Conservation (phyloP, 345 rosid genomes). For the Citrus reticulata region DNA sequence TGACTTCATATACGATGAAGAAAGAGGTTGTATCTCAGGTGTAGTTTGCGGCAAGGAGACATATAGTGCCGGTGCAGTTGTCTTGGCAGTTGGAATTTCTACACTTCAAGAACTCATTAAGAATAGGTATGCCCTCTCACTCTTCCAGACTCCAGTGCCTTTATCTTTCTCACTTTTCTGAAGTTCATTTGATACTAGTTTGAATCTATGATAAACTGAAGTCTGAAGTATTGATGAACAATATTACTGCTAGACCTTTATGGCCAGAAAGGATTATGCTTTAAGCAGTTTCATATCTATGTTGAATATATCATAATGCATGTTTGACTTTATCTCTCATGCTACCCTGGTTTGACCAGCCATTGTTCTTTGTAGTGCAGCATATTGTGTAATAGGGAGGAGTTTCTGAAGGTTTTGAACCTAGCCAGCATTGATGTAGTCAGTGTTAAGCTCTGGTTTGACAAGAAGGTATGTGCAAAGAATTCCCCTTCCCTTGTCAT, state of each 20-base stretch:
- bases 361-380: slow-evolving; percentile 47
- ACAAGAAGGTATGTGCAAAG: slow-evolving; percentile 38
- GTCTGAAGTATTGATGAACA: not conserved
- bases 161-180: not conserved
- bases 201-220: not conserved
- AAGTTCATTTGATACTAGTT: not conserved
- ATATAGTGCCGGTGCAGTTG: slow-evolving; percentile 43
- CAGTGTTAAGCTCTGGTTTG: slow-evolving; percentile 40
- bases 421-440: slow-evolving; percentile 42
- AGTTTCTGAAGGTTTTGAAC: slow-evolving; percentile 57
- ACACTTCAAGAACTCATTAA: slow-evolving; percentile 44
- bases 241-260: too few species aligned
- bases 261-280: not conserved
- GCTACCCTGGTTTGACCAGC: slow-evolving; percentile 22
- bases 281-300: not conserved
- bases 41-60: slow-evolving; percentile 43
- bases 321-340: not conserved
- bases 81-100: slow-evolving; percentile 52
- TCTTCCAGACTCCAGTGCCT: too few species aligned
- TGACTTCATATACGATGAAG: slow-evolving; percentile 32
- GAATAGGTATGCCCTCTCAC: too few species aligned
- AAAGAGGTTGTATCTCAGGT: slow-evolving; percentile 41
- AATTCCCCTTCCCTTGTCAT: not conserved
- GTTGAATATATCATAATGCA: not conserved
- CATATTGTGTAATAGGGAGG: slow-evolving; percentile 40